Base-by-base conservation (phyloP, 1,139 yeast genomes). In the Candida mesenterica region DNA sequence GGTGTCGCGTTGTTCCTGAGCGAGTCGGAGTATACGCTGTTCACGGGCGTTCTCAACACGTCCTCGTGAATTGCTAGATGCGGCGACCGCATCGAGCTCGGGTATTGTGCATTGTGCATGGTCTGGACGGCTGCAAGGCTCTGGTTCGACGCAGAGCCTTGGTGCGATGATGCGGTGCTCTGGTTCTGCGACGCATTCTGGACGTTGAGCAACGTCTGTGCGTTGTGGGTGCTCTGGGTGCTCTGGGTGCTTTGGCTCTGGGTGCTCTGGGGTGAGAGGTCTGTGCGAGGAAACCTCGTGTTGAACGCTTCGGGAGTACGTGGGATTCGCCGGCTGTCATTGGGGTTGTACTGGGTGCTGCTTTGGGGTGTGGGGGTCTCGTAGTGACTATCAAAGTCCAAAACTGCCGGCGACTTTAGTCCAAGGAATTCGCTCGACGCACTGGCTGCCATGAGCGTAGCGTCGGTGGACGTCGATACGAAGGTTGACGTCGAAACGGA, bases 331-430 rank as follows among this genome's bases (percentile, higher is more conserved):
- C 31, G 5, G 10, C 14, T 25, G 8, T 14, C 28, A 25, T 19
- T 19, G 22, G 22, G 6, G 9, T 19, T 19, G 22, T 16, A 17
- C 13, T 28, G 22, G 8, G 30, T 7, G n/a, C 10, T 28, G 17
- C 38, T 30, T 35, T 50, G 59, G 13, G 46, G 43, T 7, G 44
- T 43, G 5, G 48, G 48, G 15, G 48, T 44, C 7, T 44, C 45
- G 19, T 25, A 42, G 4, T 36, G 25, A 9, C 38, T 33, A 13
- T 33, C 30, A 6, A 25, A 14, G 30, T 36, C 38, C 23, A 23
- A 28, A 10, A 26, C 15, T 3, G 36, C 33, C 7, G 44, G 46
- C 3, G 46, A 41, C 17, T 35, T 39, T 24, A 38, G 20, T 3
- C 10, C 28, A 15, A 15, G 28, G 17, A 25, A 25, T 29, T 36